Evolutionary conservation across 2,329 filamentous ascomycete genomes (phyloP), one percentile per base, ranked within the genome.

Genomic region (Diaporthe citri): DNA sequence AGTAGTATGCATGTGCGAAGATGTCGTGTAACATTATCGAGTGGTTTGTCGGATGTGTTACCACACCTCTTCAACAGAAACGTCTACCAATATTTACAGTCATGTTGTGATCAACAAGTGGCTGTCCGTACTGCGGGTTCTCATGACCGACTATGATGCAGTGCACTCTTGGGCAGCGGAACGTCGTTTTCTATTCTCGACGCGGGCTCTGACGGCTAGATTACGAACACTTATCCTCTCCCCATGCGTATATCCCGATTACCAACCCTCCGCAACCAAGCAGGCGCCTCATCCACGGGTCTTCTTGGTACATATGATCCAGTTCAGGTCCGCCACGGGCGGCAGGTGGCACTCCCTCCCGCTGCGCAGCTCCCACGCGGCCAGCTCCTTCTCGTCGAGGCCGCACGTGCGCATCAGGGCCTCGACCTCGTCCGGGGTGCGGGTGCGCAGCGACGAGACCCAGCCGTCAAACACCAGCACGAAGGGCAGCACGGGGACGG

Each of bases 391-490:
- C 22, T 84, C 82, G 5, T 15, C 55, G 3, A 85, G 87, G 15
- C 86, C 88, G 79, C 88, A 90, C 5, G 84, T 85, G 73, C 88
- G 86, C 77, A 95, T 82, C 78, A 95, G 81, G 0, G 80, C 80
- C 80, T 92, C 85, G 7, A 94, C 88, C 82, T 95, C 94, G 20
- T 88, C 87, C 0, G 91, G 87, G 5, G 90, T 93, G 73, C 93
- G 88, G 9, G 93, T 94, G 57, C 94, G 86, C 78, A 95, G 80
- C 52, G 89, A 90, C 13, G 92, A 94, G 64, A 95, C 87, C 74
- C 90, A 85, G 3, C 93, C 93, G 82, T 95, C 94, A 79, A 93
- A 92, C 0, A 91, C 87, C 25, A 94, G 83, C 12, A 94, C 89
- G 75, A 93, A 89, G 0, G 93, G 93, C 22, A 95, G 82, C 17